Conservation (phyloP, 2,329 filamentous ascomycete genomes). For the Talaromyces sp. region DNA sequence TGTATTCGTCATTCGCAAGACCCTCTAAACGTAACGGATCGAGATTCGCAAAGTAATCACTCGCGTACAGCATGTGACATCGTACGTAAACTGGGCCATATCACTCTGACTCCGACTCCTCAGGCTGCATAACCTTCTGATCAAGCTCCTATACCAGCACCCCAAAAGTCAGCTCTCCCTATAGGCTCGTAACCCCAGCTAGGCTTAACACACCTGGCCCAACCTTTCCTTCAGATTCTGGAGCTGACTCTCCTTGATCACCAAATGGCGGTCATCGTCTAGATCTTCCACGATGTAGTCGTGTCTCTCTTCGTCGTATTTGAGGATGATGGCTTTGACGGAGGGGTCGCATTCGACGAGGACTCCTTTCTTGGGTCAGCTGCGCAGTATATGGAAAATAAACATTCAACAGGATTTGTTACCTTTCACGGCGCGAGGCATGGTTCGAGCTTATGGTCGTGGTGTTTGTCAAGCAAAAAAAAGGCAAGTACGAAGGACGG, state of each 20-base stretch:
- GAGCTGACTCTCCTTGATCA: slow-evolving; percentile 48
- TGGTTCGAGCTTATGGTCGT: slow-evolving; percentile 19
- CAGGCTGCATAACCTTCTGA: slow-evolving; percentile 47
- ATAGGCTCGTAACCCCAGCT: background rate
- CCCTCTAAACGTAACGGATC: background rate
- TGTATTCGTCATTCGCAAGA: background rate
- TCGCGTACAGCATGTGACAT: background rate
- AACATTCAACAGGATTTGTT: too few species aligned
- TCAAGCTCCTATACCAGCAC: slow-evolving; percentile 40
- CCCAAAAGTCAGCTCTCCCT: background rate
- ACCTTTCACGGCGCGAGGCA: slow-evolving; percentile 45
- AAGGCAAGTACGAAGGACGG: background rate
- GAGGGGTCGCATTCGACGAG: slow-evolving; percentile 49
- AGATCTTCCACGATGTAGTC: slow-evolving; percentile 50
- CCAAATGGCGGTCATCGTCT: slow-evolving; percentile 45
- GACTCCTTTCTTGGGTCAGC: slow-evolving; percentile 32
- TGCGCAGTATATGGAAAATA: background rate
- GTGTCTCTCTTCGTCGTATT: slow-evolving; percentile 46
- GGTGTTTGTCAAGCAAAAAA: background rate
- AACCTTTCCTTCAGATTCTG: slow-evolving; percentile 41
- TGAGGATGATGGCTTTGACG: slow-evolving; percentile 49
- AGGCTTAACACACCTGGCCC: slow-evolving; percentile 34
- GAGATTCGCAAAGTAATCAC: background rate
- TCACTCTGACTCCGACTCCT: slow-evolving; percentile 45
- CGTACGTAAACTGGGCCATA: background rate